phyloP scores from a whole-genome alignment of 306 rosid genomes.

The Casuarina glauca region DNA sequence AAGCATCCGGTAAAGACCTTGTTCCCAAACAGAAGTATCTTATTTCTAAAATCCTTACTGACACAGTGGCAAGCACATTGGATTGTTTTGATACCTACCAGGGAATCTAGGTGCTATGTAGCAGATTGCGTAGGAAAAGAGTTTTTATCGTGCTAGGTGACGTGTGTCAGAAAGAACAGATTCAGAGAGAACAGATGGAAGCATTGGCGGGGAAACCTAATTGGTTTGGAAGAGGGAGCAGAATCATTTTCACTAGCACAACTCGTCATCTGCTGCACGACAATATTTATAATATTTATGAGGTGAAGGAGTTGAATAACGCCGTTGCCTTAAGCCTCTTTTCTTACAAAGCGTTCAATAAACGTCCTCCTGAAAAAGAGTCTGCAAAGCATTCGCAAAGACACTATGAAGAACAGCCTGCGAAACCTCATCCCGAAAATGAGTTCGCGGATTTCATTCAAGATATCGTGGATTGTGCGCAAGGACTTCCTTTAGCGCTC shows the following conservation, averaged over 20 bases:
- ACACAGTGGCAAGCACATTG: background rate
- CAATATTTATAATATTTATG: background rate
- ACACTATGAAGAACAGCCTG: too few species aligned
- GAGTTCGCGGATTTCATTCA: background rate
- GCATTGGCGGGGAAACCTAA: background rate
- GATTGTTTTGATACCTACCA: background rate
- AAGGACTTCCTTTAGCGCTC: background rate
- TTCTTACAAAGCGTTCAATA: background rate
- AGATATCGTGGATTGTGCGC: background rate
- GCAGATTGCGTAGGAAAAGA: background rate
- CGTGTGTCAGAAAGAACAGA: too few species aligned
- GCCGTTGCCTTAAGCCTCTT: background rate
- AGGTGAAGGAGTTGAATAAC: background rate
- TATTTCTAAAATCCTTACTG: background rate
- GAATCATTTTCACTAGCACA: background rate
- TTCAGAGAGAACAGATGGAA: background rate
- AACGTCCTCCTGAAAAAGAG: too few species aligned
- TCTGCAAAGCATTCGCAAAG: too few species aligned
- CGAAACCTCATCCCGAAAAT: background rate
- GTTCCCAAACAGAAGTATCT: too few species aligned
- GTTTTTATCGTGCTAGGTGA: background rate
- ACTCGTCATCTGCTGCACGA: background rate
- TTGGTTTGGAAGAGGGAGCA: too few species aligned
- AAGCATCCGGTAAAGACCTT: too few species aligned
- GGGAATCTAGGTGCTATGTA: background rate